Evolutionary conservation across 192 early-diverging fungal species (phyloP).

Genomic region (Ambispora gerdemannii): DNA sequence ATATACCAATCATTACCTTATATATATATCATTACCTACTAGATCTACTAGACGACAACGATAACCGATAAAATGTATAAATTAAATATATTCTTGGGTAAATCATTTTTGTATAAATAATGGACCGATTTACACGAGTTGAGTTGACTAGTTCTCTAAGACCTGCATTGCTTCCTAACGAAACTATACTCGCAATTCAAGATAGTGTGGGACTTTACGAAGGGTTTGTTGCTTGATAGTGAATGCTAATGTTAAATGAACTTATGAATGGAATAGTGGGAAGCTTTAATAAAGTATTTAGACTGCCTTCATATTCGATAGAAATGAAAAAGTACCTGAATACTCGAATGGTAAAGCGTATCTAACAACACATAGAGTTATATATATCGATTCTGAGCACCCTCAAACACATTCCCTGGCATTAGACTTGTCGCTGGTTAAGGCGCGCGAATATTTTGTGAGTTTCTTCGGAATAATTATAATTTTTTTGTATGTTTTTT

Average conservation of each 20-base stretch:
- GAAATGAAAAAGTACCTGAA: constrained; percentile 55
- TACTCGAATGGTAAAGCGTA: constrained; percentile 74
- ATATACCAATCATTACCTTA: no score
- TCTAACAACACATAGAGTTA: constrained; percentile 66
- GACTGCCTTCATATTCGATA: constrained; percentile 24
- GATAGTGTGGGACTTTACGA: constrained; percentile 67
- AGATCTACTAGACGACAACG: no score
- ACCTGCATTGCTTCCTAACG: constrained; percentile 49
- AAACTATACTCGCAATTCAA: constrained; percentile 57
- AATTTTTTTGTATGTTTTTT: neutral
- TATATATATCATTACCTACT: no score
- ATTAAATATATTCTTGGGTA: no score
- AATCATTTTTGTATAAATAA: no score
- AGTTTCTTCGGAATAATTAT: neutral
- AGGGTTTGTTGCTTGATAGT: constrained; percentile 41
- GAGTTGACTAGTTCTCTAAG: constrained; percentile 47
- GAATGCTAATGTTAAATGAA: neutral
- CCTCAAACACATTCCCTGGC: constrained; percentile 56
- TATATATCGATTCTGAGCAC: constrained; percentile 69
- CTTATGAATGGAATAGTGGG: neutral
- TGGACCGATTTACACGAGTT: constrained; percentile 47
- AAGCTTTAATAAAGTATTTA: neutral
- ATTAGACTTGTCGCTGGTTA: constrained; percentile 46
- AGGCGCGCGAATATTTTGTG: constrained; percentile 50
- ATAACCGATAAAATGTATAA: no score